These are phyloP conservation scores for Umbilicaria muhlenbergii DNA, from an alignment of 495 filamentous ascomycete species.

Conservation along the genomic window DNA sequence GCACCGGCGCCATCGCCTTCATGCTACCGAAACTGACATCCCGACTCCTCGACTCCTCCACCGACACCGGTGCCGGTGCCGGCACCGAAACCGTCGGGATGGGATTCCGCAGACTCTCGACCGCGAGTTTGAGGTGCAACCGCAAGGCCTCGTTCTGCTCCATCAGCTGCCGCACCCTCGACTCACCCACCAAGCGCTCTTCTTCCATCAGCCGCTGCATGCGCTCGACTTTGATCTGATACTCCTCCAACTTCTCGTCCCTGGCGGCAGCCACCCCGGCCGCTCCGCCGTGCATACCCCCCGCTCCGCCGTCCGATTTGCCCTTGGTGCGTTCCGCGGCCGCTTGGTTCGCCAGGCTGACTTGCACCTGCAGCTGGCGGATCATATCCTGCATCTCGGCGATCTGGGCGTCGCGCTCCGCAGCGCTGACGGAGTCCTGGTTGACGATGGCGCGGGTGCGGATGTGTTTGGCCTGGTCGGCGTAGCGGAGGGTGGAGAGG, in stretches of 20 bases:
- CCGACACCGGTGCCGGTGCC: conserved; percentile 3
- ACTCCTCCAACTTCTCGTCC: conserved; percentile 73
- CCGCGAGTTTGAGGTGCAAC: conserved; percentile 67
- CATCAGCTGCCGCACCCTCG: conserved; percentile 74
- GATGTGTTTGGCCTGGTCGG: conserved; percentile 94
- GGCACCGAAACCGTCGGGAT: conserved; percentile 41
- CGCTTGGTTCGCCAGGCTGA: conserved; percentile 27
- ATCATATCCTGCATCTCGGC: conserved; percentile 89
- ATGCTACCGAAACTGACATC: conserved; percentile 8
- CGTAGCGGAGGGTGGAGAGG: conserved; percentile 87
- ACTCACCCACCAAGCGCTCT: conserved; percentile 67
- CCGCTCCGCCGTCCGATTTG: not conserved
- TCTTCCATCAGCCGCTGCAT: conserved; percentile 96
- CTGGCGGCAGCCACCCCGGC: conserved; percentile 35
- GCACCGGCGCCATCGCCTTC: conserved; percentile 12
- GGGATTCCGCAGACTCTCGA: conserved; percentile 80
- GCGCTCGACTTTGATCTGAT: conserved; percentile 65
- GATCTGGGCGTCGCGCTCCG: conserved; percentile 87
- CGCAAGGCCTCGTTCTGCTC: conserved; percentile 81
- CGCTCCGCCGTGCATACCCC: conserved; percentile 21
- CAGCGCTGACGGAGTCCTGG: conserved; percentile 73
- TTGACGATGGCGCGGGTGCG: conserved; percentile 94
- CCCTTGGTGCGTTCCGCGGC: conserved; percentile 14
- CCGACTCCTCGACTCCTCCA: no score
- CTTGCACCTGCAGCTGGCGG: conserved; percentile 60